Evolutionary conservation across 1,284 basidiomycete genomes (phyloP), one percentile per base, ranked within the genome.

Genomic region (Omphalotus olearius): DNA sequence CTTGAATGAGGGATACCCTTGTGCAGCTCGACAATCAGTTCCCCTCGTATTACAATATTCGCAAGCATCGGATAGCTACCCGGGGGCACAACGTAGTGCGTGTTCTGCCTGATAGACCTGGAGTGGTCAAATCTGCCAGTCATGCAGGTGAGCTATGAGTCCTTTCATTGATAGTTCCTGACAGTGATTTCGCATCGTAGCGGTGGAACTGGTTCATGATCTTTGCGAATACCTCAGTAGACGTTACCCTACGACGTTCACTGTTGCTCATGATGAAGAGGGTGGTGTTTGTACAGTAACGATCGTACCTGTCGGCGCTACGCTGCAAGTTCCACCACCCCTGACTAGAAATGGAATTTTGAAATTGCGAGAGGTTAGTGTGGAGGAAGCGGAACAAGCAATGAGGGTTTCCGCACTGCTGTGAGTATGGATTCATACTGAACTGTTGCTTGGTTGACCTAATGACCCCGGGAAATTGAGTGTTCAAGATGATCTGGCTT

Each of bases 401-500:
- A 74, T 90, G 69, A 75, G 69, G 51, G 72, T 85, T 40, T 71
- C 81, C 25, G 79, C 76, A 13, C 62, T 78, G 50, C 59, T 84
- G 82, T 82, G 55, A 65, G 80, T 73, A 23, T 50, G 40, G 37
- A 28, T 30, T 13, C 48, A 50, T 38, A 13, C 36, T 39, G 40
- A 41, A 45, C 17, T 46, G 35, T 43, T 53, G 43, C 40, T 57
- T 53, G 56, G 47, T 26, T 41, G 39, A 36, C 5, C 6, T 23
- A 18, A 35, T 39, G 20, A 39, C 16, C 4, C 37, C 36, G 6
- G 23, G 23, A 5, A 23, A n/a, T 23, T 14, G 47, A 77, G 79
- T 28, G 66, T 80, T 4, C 85, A 88, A 59, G 88, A 91, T 56
- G 88, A 91, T 60, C 69, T 90, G 39, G 85, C 85, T 11, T 62